These are phyloP conservation scores for Suhomyces pyralidae DNA, from an alignment of 805 yeast genomes.

Conservation along the genomic window DNA sequence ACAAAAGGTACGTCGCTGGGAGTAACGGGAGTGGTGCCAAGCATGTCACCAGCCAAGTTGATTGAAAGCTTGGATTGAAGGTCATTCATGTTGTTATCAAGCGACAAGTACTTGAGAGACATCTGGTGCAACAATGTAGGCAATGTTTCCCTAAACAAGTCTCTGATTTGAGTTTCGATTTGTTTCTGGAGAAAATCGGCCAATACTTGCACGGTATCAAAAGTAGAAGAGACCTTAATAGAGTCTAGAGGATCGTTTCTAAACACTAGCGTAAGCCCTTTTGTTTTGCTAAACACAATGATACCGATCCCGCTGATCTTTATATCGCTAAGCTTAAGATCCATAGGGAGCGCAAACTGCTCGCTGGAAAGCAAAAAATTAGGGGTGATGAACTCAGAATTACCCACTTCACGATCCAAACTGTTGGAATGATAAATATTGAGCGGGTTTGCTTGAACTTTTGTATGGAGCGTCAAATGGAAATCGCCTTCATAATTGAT, in stretches of 20 bases:
- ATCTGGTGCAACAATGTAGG: constrained; percentile 78
- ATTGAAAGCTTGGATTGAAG: constrained; percentile 10
- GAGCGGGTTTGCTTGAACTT: constrained; percentile 81
- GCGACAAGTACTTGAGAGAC: constrained; percentile 51
- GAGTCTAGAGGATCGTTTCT: constrained; percentile 85
- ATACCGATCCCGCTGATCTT: constrained; percentile 77
- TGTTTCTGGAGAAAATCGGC: constrained; percentile 81
- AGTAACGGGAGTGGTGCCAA: neutral
- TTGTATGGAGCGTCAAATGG: constrained; percentile 67
- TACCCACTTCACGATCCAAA: constrained; percentile 34
- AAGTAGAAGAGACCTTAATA: constrained; percentile 80
- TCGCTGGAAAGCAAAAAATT: constrained; percentile 61
- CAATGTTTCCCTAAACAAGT: constrained; percentile 76
- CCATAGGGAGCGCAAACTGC: constrained; percentile 74
- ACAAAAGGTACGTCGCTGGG: constrained; percentile 20
- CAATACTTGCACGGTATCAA: constrained; percentile 78
- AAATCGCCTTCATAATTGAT: constrained; percentile 75
- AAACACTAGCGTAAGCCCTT: constrained; percentile 83
- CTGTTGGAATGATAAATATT: constrained; percentile 57
- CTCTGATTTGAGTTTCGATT: constrained; percentile 77
- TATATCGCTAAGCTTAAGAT: constrained; percentile 69
- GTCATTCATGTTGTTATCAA: constrained; percentile 19
- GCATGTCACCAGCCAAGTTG: constrained; percentile 3
- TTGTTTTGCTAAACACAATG: constrained; percentile 74
- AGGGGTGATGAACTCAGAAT: constrained; percentile 56